phyloP scores from a whole-genome alignment of 768 basidiomycete species.

The Amanita rimosa region DNA sequence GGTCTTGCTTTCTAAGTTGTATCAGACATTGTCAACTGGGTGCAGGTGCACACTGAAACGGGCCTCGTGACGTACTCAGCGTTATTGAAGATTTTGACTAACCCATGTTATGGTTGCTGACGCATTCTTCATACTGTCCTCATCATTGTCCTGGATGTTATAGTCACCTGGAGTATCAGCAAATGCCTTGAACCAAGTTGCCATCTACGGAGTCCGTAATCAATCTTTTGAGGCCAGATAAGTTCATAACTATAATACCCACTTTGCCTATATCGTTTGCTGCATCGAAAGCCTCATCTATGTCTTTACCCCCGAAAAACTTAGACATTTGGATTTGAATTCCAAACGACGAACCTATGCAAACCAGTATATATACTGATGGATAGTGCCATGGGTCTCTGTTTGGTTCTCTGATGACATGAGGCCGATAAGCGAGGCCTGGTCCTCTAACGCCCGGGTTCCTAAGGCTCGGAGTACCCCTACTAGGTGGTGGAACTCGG shows the following conservation, averaged over 20 bases:
- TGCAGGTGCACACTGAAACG: neutral
- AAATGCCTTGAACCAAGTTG: neutral
- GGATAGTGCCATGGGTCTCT: neutral
- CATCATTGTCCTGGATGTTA: neutral
- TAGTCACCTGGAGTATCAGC: neutral
- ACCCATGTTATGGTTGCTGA: neutral
- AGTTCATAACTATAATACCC: neutral
- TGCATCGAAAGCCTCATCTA: neutral
- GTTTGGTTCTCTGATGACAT: neutral
- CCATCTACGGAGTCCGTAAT: neutral
- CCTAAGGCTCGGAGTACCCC: too few relatives aligned
- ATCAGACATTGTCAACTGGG: neutral
- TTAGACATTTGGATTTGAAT: neutral
- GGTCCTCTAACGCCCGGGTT: too few relatives aligned
- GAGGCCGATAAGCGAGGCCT: neutral
- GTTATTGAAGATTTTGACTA: neutral
- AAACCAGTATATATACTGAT: neutral
- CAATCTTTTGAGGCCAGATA: neutral
- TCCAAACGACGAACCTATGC: neutral
- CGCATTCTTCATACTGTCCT: neutral
- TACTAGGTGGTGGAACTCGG: too few relatives aligned
- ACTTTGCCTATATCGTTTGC: neutral
- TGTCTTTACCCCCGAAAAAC: neutral
- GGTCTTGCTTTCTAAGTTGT: neutral
- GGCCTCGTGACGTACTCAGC: neutral